Evolutionary conservation across 1,284 basidiomycete genomes (phyloP), one percentile per base, ranked within the genome.

Genomic region (Boletus smithii): DNA sequence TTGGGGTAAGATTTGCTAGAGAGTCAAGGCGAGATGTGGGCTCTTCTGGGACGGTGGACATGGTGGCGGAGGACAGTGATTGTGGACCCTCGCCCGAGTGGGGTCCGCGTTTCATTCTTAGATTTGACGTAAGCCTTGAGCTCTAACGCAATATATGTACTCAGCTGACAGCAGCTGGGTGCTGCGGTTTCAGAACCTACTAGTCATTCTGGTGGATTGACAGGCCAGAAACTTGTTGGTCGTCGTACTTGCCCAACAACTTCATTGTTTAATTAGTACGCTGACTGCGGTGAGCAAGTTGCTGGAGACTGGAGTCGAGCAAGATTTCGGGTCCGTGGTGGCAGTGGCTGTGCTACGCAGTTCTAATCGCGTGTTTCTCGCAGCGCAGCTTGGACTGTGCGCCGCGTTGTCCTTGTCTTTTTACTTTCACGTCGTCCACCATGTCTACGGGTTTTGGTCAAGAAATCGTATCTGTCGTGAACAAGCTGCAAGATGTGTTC

Each of bases 401-500:
- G 22, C 41, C 40, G 22, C 41, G 42, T 43, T 34, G 16, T 45
- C 38, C 44, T 64, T 45, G 51, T 41, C 51, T 36, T 49, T 49
- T 24, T 47, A 46, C 54, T 44, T 46, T 48, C 59, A 53, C 46
- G 42, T 53, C 46, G 42, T 33, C 42, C 48, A 50, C 35, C 42
- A 87, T 88, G 83, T 67, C 75, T 27, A 73, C 77, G 50, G 81
- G 84, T 42, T 79, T 91, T 53, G 88, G 88, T 44, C 72, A 77
- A 55, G 88, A 91, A 66, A 85, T 91, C 56, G 87, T 91, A 40
- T 68, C 72, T 27, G 78, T 88, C 48, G 74, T 91, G 59, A 91
- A 91, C 76, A 91, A 86, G 62, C 81, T 91, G 33, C 88, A 91
- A 68, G 88, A 91, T 74, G 88, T 89, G 53, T 91, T 91, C 68